These are phyloP conservation scores for Blakeslea trispora DNA, from an alignment of 371 early-diverging fungal genomes.

Conservation along the genomic window DNA sequence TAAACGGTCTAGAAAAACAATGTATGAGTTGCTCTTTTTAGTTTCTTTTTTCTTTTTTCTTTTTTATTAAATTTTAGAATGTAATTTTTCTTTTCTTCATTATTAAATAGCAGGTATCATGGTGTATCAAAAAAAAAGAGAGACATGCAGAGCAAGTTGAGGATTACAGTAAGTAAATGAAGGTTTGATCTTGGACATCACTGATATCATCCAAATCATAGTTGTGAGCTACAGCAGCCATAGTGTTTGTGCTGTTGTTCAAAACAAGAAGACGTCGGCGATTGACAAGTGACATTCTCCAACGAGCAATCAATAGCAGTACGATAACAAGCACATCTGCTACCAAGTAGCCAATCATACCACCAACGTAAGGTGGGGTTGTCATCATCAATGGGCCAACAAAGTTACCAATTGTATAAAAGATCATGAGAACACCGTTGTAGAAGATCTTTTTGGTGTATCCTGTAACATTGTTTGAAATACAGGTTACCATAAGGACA, in stretches of 20 bases:
- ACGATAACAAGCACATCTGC: slow-evolving; percentile 22
- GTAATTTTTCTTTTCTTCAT: background rate
- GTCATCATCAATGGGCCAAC: slow-evolving; percentile 40
- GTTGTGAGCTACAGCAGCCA: slow-evolving; percentile 10
- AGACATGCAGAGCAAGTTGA: background rate
- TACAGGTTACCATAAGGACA: slow-evolving; percentile 25
- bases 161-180: slow-evolving; percentile 36
- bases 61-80: background rate
- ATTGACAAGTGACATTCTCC: slow-evolving; percentile 28
- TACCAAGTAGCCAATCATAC: slow-evolving; percentile 29
- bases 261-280: slow-evolving; percentile 23
- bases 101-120: background rate
- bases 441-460: slow-evolving; percentile 36
- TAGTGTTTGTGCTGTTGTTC: slow-evolving; percentile 18
- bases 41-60: background rate
- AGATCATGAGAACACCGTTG: slow-evolving; percentile 29
- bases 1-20: no score
- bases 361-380: slow-evolving; percentile 25
- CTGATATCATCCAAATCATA: slow-evolving; percentile 39
- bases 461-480: slow-evolving; percentile 33
- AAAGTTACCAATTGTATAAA: slow-evolving; percentile 36
- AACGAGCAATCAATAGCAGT: slow-evolving; percentile 24
- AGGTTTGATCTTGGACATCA: slow-evolving; percentile 43
- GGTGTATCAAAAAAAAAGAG: no score
- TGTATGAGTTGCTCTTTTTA: no score